phyloP scores from a whole-genome alignment of 345 rosid species.

The Barbarea vulgaris region DNA sequence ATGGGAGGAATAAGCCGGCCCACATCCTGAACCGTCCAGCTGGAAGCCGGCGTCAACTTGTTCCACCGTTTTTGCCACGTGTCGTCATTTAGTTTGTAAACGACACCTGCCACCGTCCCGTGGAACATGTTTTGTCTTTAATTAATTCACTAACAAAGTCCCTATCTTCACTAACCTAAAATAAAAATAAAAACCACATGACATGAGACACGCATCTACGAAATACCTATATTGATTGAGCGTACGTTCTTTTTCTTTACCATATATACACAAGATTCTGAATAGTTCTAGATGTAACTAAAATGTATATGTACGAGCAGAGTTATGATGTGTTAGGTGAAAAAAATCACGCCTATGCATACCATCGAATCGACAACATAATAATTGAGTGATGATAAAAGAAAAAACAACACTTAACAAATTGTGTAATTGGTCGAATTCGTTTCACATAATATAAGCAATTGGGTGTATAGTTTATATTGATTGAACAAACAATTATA shows the following conservation, averaged over 20 bases:
- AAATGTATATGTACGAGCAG: background rate
- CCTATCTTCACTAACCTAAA: constrained; percentile 21
- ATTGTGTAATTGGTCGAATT: background rate
- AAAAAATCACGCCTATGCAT: constrained; percentile 2
- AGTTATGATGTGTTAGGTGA: constrained; percentile 1
- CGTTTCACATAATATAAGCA: background rate
- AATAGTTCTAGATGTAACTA: background rate
- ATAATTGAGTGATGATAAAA: background rate
- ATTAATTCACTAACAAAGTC: constrained; percentile 15
- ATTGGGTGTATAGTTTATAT: background rate
- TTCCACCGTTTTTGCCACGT: constrained; percentile 20
- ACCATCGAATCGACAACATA: background rate
- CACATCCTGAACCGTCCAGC: constrained; percentile 34
- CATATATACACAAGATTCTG: background rate
- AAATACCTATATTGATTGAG: background rate
- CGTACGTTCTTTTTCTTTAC: background rate
- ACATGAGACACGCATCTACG: background rate
- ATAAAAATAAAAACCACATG: background rate
- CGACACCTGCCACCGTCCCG: background rate
- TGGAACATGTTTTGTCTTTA: constrained; percentile 14
- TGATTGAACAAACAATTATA: background rate
- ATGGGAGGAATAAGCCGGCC: constrained; percentile 31
- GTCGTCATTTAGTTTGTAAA: background rate
- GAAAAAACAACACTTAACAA: background rate
- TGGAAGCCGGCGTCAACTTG: constrained; percentile 29